Evolutionary conservation across 2,329 filamentous ascomycete genomes (phyloP).

Genomic region (Teratosphaeria gauchensis): DNA sequence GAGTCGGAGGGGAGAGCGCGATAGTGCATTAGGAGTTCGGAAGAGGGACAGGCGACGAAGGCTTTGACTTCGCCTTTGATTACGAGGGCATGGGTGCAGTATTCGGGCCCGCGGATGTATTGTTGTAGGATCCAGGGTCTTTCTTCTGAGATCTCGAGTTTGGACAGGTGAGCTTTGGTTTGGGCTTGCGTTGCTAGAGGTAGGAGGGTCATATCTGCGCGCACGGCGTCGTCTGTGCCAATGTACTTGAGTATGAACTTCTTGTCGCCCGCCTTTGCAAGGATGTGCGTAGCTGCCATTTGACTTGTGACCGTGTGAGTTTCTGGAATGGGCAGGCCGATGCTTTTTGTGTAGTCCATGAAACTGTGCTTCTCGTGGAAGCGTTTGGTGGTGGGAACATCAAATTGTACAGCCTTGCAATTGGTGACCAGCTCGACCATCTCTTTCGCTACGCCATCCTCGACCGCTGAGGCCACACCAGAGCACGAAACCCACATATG

Average conservation of each 20-base stretch:
- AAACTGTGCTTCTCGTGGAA: conserved; percentile 60
- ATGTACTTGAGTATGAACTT: conserved; percentile 60
- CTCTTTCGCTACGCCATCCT: conserved; percentile 58
- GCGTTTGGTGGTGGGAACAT: conserved; percentile 43
- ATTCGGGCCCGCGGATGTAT: conserved; percentile 56
- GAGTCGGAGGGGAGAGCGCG: conserved; percentile 46
- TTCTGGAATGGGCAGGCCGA: conserved; percentile 42
- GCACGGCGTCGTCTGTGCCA: conserved; percentile 50
- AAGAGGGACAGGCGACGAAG: conserved; percentile 58
- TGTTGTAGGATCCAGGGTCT: conserved; percentile 61
- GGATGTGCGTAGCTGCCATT: conserved; percentile 44
- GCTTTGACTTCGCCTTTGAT: conserved; percentile 54
- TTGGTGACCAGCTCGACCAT: conserved; percentile 47
- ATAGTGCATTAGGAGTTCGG: conserved; percentile 58
- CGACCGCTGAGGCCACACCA: conserved; percentile 53
- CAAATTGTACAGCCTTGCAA: conserved; percentile 57
- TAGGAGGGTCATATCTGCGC: conserved; percentile 55
- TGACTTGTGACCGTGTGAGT: conserved; percentile 43
- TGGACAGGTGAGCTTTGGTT: conserved; percentile 46
- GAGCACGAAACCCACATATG: conserved; percentile 68
- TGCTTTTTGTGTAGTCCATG: conserved; percentile 45
- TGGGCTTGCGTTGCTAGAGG: conserved; percentile 45
- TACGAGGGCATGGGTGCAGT: conserved; percentile 61
- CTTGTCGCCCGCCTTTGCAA: conserved; percentile 30
- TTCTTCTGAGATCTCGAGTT: conserved; percentile 45